phyloP scores from a whole-genome alignment of 345 rosid genomes.

The Noccaea bulbosa region DNA sequence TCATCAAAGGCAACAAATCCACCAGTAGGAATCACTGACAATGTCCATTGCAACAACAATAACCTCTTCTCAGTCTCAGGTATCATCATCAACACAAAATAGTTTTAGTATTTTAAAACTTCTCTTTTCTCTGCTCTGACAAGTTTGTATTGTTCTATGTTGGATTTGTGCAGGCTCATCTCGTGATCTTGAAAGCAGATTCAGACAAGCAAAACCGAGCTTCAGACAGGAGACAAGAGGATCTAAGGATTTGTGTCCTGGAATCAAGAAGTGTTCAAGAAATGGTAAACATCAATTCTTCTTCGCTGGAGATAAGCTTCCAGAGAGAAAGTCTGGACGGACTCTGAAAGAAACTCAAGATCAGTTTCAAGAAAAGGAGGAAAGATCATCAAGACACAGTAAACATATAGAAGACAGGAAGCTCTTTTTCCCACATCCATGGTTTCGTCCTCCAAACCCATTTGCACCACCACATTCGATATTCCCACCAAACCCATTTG shows the following conservation, averaged over 20 bases:
- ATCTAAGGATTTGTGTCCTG: not conserved
- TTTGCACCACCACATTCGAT: slow-evolving; percentile 38
- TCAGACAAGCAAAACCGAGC: slow-evolving; percentile 41
- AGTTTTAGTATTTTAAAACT: not conserved
- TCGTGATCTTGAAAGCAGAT: slow-evolving; percentile 62
- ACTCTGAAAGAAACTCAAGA: slow-evolving; percentile 20
- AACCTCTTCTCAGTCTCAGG: slow-evolving; percentile 32
- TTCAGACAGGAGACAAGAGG: slow-evolving; percentile 43
- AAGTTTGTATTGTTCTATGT: slow-evolving; percentile 20
- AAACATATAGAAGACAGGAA: slow-evolving; percentile 26
- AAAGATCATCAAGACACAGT: slow-evolving; percentile 23
- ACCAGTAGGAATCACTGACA: slow-evolving; percentile 14
- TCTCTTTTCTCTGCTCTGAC: not conserved
- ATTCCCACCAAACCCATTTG: slow-evolving; percentile 42
- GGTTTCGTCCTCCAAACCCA: slow-evolving; percentile 41
- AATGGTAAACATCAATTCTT: slow-evolving; percentile 51
- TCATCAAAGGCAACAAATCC: slow-evolving; percentile 27
- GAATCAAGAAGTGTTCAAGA: slow-evolving; percentile 33
- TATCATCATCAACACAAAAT: slow-evolving; percentile 17
- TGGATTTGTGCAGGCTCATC: slow-evolving; percentile 58
- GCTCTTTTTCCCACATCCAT: slow-evolving; percentile 38
- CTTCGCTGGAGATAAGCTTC: slow-evolving; percentile 61
- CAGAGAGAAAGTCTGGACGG: slow-evolving; percentile 52
- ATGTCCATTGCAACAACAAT: slow-evolving; percentile 13
- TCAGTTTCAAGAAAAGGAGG: slow-evolving; percentile 18